phyloP scores from a whole-genome alignment of 441 rosid species.

The Viola pubescens region DNA sequence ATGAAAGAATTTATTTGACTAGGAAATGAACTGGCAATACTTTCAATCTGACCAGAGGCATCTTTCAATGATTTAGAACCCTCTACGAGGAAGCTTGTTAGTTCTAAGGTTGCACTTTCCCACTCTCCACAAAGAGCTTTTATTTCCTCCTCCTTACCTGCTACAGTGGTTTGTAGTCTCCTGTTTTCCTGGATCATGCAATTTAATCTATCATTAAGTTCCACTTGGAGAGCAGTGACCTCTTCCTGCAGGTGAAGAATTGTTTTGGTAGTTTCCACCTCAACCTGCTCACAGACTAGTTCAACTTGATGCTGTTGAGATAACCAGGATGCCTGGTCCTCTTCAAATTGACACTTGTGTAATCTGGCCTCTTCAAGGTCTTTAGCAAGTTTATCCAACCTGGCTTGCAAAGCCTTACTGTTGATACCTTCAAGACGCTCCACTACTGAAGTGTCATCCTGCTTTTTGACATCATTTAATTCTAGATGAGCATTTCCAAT shows the following conservation, averaged over 20 bases:
- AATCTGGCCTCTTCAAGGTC: slow-evolving; percentile 59
- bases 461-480: slow-evolving; percentile 20
- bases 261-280: slow-evolving; percentile 69
- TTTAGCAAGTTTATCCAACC: slow-evolving; percentile 42
- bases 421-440: slow-evolving; percentile 29
- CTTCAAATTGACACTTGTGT: slow-evolving; percentile 49
- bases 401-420: slow-evolving; percentile 39
- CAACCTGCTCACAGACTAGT: slow-evolving; percentile 72
- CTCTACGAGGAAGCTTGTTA: slow-evolving; percentile 73
- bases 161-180: slow-evolving; percentile 40
- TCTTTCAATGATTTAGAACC: slow-evolving; percentile 84
- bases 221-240: slow-evolving; percentile 52
- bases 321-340: slow-evolving; percentile 47
- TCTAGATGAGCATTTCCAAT: slow-evolving; percentile 23
- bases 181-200: slow-evolving; percentile 51
- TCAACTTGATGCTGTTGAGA: slow-evolving; percentile 59
- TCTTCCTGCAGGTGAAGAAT: slow-evolving; percentile 89
- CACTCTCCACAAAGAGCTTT: slow-evolving; percentile 48
- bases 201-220: slow-evolving; percentile 48
- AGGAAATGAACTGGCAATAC: slow-evolving; percentile 66
- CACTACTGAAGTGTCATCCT: slow-evolving; percentile 20
- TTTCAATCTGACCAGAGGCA: slow-evolving; percentile 67
- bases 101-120: slow-evolving; percentile 85
- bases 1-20: slow-evolving; percentile 44
- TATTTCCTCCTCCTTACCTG: slow-evolving; percentile 58